Percentiles rank a stretch among this genome's conserved stretches.
phyloP scores from a whole-genome alignment of 2,329 filamentous ascomycete species.

The Colletotrichum sp. region DNA sequence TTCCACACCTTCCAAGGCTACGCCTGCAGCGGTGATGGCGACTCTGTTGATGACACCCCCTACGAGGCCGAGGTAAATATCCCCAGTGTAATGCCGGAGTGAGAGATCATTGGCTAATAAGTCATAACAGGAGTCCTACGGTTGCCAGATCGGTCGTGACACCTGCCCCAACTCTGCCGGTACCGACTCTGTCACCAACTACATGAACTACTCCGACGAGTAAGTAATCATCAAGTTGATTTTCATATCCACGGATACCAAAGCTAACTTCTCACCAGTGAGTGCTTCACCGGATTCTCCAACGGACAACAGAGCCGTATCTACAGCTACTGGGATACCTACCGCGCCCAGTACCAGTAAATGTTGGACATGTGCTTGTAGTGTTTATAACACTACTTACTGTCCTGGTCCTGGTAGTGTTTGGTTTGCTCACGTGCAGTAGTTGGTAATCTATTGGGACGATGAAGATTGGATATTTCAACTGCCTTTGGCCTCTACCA shows the following conservation, averaged over 20 bases:
- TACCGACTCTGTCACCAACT: slow-evolving; percentile 42
- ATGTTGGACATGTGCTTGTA: not conserved
- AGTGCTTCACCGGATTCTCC: slow-evolving; percentile 50
- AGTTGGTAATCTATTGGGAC: not conserved
- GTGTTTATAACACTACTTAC: not conserved
- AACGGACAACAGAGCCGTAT: slow-evolving; percentile 42
- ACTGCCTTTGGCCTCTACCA: not conserved
- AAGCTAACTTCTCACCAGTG: slow-evolving; percentile 23
- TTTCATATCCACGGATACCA: not conserved
- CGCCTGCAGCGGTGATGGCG: slow-evolving; percentile 40
- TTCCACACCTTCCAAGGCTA: slow-evolving; percentile 51
- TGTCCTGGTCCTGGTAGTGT: not conserved
- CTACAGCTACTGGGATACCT: slow-evolving; percentile 29
- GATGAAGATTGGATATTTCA: not conserved
- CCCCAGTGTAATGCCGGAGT: rapidly evolving
- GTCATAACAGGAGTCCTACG: slow-evolving; percentile 23
- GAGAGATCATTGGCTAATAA: not conserved
- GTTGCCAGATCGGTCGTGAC: slow-evolving; percentile 41
- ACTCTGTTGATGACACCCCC: slow-evolving; percentile 46
- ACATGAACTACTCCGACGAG: slow-evolving; percentile 49
- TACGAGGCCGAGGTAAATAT: slow-evolving; percentile 30
- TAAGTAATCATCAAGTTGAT: slow-evolving; percentile 23
- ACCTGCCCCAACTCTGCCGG: slow-evolving; percentile 36
- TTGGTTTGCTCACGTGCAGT: not conserved
- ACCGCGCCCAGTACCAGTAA: slow-evolving; percentile 25